phyloP scores from a whole-genome alignment of 164 flowering plant species.

The Liriodendron chinense region DNA sequence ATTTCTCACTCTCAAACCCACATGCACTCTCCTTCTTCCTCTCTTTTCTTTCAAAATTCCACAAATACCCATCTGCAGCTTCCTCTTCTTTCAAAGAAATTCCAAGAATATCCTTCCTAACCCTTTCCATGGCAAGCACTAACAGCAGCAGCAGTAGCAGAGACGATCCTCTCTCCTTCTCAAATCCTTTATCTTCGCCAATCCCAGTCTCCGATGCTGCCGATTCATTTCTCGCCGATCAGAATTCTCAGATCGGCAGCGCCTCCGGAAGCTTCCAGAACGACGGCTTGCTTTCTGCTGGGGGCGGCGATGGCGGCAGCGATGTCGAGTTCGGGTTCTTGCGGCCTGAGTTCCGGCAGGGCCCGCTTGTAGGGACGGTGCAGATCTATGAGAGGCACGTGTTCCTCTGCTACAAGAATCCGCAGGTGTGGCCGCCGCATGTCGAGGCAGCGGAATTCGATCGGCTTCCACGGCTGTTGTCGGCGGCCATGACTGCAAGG shows the following conservation, averaged over 20 bases:
- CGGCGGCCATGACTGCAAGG: slow-evolving; percentile 69
- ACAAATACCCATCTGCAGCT: not conserved
- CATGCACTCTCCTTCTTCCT: not conserved
- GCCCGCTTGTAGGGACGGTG: slow-evolving; percentile 64
- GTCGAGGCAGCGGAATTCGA: slow-evolving; percentile 92
- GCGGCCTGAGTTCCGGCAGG: slow-evolving; percentile 61
- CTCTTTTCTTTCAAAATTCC: not conserved
- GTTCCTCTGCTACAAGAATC: slow-evolving; percentile 87
- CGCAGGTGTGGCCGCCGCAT: slow-evolving; percentile 79
- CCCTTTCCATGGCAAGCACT: slow-evolving; percentile 21
- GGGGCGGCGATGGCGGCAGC: slow-evolving; percentile 29
- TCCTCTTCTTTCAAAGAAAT: not conserved
- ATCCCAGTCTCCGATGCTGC: slow-evolving; percentile 42
- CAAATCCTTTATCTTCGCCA: slow-evolving; percentile 51
- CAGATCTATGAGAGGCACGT: slow-evolving; percentile 75
- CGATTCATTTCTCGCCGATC: slow-evolving; percentile 30
- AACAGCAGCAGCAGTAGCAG: slow-evolving; percentile 29
- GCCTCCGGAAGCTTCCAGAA: slow-evolving; percentile 77
- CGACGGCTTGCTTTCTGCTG: slow-evolving; percentile 44
- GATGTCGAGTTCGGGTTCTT: slow-evolving; percentile 69
- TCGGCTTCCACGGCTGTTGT: slow-evolving; percentile 80
- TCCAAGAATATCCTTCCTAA: not conserved
- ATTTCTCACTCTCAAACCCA: too few species aligned
- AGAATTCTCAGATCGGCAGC: slow-evolving; percentile 42
- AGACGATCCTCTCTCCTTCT: slow-evolving; percentile 50